A percentile compares a stretch with the other conserved stretches of the same genome.
Evolutionary conservation across 208 protist genomes (phyloP).

Genomic region (Leishmania gerbilli): DNA sequence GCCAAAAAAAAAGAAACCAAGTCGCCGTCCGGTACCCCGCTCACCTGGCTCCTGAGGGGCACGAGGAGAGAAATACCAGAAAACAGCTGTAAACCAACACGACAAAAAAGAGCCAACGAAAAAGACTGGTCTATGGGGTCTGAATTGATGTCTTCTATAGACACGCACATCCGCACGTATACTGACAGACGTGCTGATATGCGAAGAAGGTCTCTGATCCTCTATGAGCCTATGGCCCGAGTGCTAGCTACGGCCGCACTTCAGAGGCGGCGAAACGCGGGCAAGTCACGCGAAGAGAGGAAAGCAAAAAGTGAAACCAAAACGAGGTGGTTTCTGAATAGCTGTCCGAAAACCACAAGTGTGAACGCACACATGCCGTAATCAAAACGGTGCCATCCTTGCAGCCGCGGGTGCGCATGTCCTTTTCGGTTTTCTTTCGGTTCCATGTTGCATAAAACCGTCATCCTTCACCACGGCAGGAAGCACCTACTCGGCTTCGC

Average conservation of each 20-base stretch:
- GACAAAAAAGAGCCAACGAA: conserved; percentile 11
- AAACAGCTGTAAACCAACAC: conserved; percentile 47
- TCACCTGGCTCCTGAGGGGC: background rate
- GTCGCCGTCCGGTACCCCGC: background rate
- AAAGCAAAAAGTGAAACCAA: conserved; percentile 10
- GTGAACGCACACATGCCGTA: background rate
- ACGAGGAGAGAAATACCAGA: conserved; percentile 71
- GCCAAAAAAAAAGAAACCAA: background rate
- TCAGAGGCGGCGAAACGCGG: background rate
- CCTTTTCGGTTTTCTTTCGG: background rate
- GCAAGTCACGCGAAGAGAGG: background rate
- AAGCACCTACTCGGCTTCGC: conserved; percentile 35
- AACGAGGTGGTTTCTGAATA: conserved; percentile 10
- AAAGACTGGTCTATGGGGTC: conserved; percentile 16
- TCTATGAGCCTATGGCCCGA: background rate
- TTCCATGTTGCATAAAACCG: background rate
- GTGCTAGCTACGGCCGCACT: background rate
- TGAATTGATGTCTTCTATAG: conserved; percentile 11
- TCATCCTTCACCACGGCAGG: too few species aligned
- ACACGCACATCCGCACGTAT: background rate
- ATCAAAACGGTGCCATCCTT: background rate
- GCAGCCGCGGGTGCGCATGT: background rate
- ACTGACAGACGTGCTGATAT: background rate
- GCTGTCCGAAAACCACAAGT: background rate
- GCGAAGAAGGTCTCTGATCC: background rate